Base-by-base conservation (phyloP, 768 basidiomycete genomes). In the Mycena venus region DNA sequence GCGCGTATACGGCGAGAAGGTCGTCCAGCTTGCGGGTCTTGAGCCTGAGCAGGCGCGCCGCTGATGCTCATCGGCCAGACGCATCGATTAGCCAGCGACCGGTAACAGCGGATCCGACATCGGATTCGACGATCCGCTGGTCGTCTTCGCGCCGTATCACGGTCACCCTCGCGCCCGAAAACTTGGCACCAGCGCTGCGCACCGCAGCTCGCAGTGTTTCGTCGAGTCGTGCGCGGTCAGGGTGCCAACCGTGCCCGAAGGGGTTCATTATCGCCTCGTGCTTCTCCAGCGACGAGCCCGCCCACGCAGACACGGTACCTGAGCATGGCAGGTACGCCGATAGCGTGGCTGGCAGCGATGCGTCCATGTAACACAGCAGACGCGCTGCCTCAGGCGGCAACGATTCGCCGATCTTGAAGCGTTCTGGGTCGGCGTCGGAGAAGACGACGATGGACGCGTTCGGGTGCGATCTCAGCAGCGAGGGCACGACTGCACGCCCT, bases 341-440 rank as follows among this genome's bases (percentile, higher is more conserved):
- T 40, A n/a, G 61, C 51, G 36, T 74, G 72, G 32, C 77, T 77
- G 27, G 77, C 55, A 11, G 75, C 65, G 23, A 84, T 56, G 11
- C 61, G n/a, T 36, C 67, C 58, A 62, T 74, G 60, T 53, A 80
- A 38, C 27, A 72, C 34, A 70, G 78, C 56, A 62, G 58, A 6
- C 68, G 79, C 11, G 55, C 75, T 21, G 83, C 83, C 31, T 76
- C 79, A 17, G 82, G 77, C 6, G 85, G 85, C 11, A 85, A 78
- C 3, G 84, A 84, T 74, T 85, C 85, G 4, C 85, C 84, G 29
- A 85, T 82, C 85, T 85, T 85, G 81, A 82, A 85, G 6, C 65
- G 31, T 8, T 23, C 34, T 6, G 77, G 78, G 63, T 84, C 77
- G 21, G 84, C 77, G 70, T 86, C 80, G 72, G 85, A 84, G 5